Percentiles rank a stretch among this genome's conserved stretches.
phyloP scores from a whole-genome alignment of 441 rosid genomes.

The Populus hybrid region DNA sequence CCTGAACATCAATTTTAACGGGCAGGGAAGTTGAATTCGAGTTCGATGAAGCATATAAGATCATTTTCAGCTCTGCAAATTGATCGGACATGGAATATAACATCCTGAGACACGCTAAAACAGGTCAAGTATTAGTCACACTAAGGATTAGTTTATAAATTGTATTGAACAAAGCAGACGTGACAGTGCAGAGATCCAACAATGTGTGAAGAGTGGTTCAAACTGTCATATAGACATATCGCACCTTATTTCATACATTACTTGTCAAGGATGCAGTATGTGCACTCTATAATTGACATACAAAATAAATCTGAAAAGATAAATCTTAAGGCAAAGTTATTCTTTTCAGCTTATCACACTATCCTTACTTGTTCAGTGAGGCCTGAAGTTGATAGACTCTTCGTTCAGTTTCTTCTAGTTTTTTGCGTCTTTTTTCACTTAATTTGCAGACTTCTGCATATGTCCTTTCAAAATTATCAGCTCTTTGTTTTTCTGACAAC shows the following conservation, averaged over 20 bases:
- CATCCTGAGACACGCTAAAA: constrained; percentile 90
- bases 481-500: constrained; percentile 67
- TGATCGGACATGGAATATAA: constrained; percentile 80
- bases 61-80: constrained; percentile 72
- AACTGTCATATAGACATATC: not conserved
- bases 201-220: not conserved
- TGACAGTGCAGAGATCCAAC: not conserved
- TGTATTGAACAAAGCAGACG: constrained; percentile 4
- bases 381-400: constrained; percentile 75
- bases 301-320: constrained; percentile 1
- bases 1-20: constrained; percentile 40
- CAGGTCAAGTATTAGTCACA: constrained; percentile 55
- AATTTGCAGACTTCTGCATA: constrained; percentile 57
- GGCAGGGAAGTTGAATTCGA: constrained; percentile 44
- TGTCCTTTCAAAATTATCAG: constrained; percentile 64
- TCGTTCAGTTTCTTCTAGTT: constrained; percentile 75
- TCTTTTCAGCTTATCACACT: constrained; percentile 12
- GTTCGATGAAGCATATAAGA: constrained; percentile 55
- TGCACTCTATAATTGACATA: not conserved
- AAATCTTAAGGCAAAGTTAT: constrained; percentile 8
- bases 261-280: constrained; percentile 1
- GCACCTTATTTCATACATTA: not conserved
- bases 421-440: constrained; percentile 65
- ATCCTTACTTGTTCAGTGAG: constrained; percentile 79
- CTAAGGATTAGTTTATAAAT: constrained; percentile 8